A percentile compares a stretch with the other conserved stretches of the same genome.
phyloP scores from a whole-genome alignment of 192 early-diverging fungal species.

The Entomortierella beljakovae region DNA sequence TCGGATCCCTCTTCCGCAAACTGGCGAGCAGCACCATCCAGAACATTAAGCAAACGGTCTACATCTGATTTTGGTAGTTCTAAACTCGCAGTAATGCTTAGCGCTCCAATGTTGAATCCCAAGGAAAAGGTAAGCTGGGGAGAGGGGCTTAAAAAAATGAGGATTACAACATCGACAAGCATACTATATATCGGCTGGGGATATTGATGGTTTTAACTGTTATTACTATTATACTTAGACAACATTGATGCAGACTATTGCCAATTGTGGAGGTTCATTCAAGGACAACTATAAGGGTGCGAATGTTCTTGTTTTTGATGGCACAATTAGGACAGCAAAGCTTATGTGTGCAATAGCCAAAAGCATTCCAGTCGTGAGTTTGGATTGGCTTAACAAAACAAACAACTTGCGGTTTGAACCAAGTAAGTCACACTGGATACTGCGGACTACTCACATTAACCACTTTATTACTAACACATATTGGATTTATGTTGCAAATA shows the following conservation, averaged over 20 bases:
- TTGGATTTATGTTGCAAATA: not conserved
- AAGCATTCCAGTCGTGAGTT: constrained; percentile 22
- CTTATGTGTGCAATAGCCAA: constrained; percentile 19
- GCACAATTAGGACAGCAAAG: constrained; percentile 10
- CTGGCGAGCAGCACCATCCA: not conserved
- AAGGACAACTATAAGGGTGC: constrained; percentile 1
- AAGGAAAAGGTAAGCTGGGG: not conserved
- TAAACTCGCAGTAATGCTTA: constrained; percentile 5
- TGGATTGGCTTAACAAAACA: constrained; percentile 17
- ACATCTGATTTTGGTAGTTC: not conserved
- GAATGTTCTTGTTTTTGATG: constrained; percentile 16
- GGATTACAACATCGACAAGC: not conserved
- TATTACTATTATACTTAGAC: not conserved
- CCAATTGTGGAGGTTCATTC: not conserved
- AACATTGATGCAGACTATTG: not conserved
- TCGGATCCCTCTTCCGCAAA: not conserved
- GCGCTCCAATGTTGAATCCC: not conserved
- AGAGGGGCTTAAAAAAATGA: not conserved
- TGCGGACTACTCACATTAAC: not conserved
- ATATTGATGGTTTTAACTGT: not conserved
- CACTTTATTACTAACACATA: not conserved
- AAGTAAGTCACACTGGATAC: constrained; percentile 18
- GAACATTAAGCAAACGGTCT: constrained; percentile 10
- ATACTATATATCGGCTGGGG: not conserved
- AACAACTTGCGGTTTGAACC: constrained; percentile 7